phyloP scores from a whole-genome alignment of 495 filamentous ascomycete genomes.

The Neurospora sp. region DNA sequence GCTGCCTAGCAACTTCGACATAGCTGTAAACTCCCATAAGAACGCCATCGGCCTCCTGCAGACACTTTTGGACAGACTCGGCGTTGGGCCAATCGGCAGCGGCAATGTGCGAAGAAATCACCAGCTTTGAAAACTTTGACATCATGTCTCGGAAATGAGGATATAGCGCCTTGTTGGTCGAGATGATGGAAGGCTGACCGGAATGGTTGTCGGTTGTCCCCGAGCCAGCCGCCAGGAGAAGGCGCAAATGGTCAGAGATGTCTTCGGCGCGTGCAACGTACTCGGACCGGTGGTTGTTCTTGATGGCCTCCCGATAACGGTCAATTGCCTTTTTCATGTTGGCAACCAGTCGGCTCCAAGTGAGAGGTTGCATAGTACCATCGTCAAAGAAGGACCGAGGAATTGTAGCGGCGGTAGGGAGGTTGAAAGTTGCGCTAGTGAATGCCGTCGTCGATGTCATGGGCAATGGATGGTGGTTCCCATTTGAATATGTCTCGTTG shows the following conservation, averaged over 20 bases:
- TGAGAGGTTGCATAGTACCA: constrained; percentile 58
- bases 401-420: constrained; percentile 49
- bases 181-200: constrained; percentile 97
- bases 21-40: constrained; percentile 88
- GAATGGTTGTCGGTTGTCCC: constrained; percentile 98
- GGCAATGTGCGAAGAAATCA: constrained; percentile 96
- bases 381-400: constrained; percentile 81
- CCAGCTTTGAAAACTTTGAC: constrained; percentile 97
- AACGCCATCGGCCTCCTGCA: constrained; percentile 92
- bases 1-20: constrained; percentile 86
- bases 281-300: constrained; percentile 68
- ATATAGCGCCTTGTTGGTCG: constrained; percentile 89
- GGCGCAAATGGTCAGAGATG: constrained; percentile 89
- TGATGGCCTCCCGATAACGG: constrained; percentile 74
- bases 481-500: constrained; percentile 38
- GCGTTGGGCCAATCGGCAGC: constrained; percentile 81
- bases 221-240: constrained; percentile 89
- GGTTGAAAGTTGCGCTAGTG: constrained; percentile 46
- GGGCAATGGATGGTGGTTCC: constrained; percentile 37
- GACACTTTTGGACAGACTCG: constrained; percentile 85
- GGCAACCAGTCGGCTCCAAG: constrained; percentile 79
- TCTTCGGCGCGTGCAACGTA: constrained; percentile 90
- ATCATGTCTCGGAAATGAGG: constrained; percentile 99
- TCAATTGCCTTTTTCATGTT: constrained; percentile 88
- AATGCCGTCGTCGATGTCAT: constrained; percentile 59